Percentiles rank a stretch among this genome's conserved stretches.
phyloP scores from a whole-genome alignment of 106 monocot species.

The Dendrobium chrysotoxum region DNA sequence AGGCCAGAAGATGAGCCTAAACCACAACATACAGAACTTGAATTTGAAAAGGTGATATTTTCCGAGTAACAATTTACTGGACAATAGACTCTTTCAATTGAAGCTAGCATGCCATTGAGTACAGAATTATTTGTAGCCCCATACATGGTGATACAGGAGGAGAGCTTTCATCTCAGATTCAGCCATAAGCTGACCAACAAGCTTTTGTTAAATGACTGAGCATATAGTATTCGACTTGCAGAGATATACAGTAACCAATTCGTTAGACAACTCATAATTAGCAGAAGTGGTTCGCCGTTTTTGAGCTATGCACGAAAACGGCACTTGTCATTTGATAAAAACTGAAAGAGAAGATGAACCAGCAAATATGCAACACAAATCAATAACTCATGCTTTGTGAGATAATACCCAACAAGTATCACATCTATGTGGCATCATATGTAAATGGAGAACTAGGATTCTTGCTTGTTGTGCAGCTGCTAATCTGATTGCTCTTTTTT shows the following conservation, averaged over 20 bases:
- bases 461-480: neutral
- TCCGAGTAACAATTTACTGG: neutral
- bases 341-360: neutral
- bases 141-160: neutral
- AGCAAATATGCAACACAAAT: neutral
- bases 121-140: neutral
- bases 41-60: neutral
- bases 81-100: neutral
- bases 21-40: neutral
- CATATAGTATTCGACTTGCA: neutral
- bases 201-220: neutral
- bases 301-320: neutral
- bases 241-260: neutral
- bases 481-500: neutral
- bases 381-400: neutral
- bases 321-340: neutral
- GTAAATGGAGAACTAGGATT: neutral
- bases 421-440: neutral
- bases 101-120: neutral
- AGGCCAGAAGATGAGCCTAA: neutral
- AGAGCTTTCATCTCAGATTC: neutral
- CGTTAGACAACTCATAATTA: neutral
- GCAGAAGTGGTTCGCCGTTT: neutral
- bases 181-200: neutral
- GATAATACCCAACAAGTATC: neutral